Conservation (phyloP, 164 flowering plant species). For the Buxus sempervirens region DNA sequence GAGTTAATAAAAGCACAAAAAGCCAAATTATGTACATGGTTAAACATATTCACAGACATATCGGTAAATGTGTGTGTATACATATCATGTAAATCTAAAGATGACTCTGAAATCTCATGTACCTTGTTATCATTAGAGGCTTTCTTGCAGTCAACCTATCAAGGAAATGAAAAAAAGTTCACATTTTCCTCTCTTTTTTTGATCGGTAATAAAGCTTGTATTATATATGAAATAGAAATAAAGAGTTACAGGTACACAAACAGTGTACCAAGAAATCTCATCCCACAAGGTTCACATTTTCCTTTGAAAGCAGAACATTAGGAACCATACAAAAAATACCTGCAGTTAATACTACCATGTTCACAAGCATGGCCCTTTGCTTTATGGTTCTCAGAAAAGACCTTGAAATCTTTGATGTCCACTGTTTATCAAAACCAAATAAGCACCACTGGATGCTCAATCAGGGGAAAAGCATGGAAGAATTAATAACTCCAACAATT, state of each 20-base stretch:
- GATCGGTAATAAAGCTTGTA: too few species aligned
- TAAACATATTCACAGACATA: too few species aligned
- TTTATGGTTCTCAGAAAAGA: conserved; percentile 18
- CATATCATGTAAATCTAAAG: background rate
- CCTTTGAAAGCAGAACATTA: background rate
- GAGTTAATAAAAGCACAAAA: too few species aligned
- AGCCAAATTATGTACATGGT: too few species aligned
- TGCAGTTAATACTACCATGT: conserved; percentile 13
- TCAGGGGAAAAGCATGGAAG: background rate
- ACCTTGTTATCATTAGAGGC: conserved; percentile 31
- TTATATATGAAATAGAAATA: too few species aligned
- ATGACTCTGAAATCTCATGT: background rate
- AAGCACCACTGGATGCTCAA: background rate
- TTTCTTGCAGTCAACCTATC: conserved; percentile 24
- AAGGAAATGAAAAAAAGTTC: conserved; percentile 3
- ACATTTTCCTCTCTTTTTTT: background rate
- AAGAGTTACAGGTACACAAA: too few species aligned
- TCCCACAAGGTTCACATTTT: background rate
- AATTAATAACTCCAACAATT: background rate
- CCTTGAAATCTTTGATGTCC: conserved; percentile 19
- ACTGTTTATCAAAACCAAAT: conserved; percentile 6
- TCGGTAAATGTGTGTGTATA: too few species aligned
- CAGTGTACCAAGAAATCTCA: too few species aligned
- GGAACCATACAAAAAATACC: conserved; percentile 16
- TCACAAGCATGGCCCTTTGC: conserved; percentile 16